These are phyloP conservation scores for Chrysanthemum makinoi DNA, from an alignment of 129 eudicot species.

Conservation along the genomic window DNA sequence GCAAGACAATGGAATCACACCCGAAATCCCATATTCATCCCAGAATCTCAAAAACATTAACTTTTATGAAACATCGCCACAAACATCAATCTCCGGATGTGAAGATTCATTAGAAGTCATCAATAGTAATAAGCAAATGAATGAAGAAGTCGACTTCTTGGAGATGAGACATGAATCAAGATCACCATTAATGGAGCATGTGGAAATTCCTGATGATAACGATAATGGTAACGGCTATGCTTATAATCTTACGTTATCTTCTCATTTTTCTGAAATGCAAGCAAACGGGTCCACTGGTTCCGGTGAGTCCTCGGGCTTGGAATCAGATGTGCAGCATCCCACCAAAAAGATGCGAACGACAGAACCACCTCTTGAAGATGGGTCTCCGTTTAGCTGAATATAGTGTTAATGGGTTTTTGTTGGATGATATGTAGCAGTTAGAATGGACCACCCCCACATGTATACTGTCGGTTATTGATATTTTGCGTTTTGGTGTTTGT, in stretches of 20 bases:
- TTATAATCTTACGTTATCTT: slow-evolving; percentile 12
- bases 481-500: too few species aligned
- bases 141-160: slow-evolving; percentile 11
- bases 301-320: slow-evolving; percentile 24
- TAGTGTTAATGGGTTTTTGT: too few species aligned
- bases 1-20: slow-evolving; percentile 29
- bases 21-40: slow-evolving; percentile 18
- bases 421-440: too few species aligned
- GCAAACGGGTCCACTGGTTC: slow-evolving; percentile 10
- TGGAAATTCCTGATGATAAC: slow-evolving; percentile 16
- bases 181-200: slow-evolving; percentile 21
- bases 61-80: too few species aligned
- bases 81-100: slow-evolving; percentile 2
- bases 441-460: too few species aligned
- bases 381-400: not conserved
- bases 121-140: slow-evolving; percentile 15
- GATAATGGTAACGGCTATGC: not conserved
- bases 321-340: slow-evolving; percentile 33
- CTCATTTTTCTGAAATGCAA: slow-evolving; percentile 14
- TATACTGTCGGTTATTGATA: too few species aligned
- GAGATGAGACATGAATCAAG: slow-evolving; percentile 27
- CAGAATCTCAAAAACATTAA: too few species aligned
- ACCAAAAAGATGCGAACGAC: slow-evolving; percentile 39
- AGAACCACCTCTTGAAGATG: slow-evolving; percentile 31
- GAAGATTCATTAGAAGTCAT: slow-evolving; percentile 32